Evolutionary conservation across 2,329 filamentous ascomycete genomes (phyloP), one percentile per base, ranked within the genome.

Genomic region (Hypoxylon sp.): DNA sequence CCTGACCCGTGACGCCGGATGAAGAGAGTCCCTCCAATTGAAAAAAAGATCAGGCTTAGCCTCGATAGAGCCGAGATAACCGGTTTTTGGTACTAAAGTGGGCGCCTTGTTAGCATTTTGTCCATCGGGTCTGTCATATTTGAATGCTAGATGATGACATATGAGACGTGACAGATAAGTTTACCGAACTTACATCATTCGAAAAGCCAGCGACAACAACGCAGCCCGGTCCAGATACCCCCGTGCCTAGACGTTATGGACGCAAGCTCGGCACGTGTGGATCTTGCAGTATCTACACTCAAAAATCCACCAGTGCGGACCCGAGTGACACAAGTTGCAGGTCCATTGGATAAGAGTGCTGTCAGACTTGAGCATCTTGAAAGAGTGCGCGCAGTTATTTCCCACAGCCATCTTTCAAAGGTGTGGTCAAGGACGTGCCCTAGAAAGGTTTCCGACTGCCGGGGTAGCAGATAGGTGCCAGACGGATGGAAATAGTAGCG

Each of bases 231-330:
- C 61, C 61, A 45, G 43, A 29, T 51, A n/a, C 50, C 43, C 53
- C 53, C 46, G 46, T 60, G 50, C 47, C 58, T 72, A 83, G 71
- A 78, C 79, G 63, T 75, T 81, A 65, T 85, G 81, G 48, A 83
- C 82, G 75, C 89, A 91, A 25, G 82, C 78, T 55, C 87, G 82
- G 76, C 89, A 91, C 29, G 86, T 83, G 78, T 90, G 88, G 53
- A 90, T 79, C 76, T 88, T 88, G 84, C 89, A 91, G 76, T 89
- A 90, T 66, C 84, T 82, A 79, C 89, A 91, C 77, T 91, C 87
- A 69, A 86, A 91, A 73, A 91, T 91, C 78, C 85, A 85, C 87
- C 88, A 90, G 77, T 88, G 85, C 54, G 88, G 88, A 1, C 88
- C 88, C 1, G 85, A 86, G 65, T 87, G 84, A 75, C 89, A 91